Conservation (phyloP, 139 green algal species). For the Micractinium sp. region DNA sequence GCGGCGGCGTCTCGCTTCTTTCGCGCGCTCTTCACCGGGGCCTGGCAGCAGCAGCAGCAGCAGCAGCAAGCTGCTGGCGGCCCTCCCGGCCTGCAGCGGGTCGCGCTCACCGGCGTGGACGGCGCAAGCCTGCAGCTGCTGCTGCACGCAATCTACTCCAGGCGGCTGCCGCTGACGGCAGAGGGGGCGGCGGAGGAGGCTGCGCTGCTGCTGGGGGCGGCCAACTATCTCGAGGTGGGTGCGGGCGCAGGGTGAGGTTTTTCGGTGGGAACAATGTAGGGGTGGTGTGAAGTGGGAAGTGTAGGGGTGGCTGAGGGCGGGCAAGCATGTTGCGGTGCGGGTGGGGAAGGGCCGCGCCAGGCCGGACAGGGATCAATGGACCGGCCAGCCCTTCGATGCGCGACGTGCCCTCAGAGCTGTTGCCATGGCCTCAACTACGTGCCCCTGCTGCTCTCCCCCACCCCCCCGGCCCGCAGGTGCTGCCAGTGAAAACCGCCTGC, state of each 20-base stretch:
- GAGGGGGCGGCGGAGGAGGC: neutral
- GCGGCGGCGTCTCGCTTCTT: conserved; percentile 58
- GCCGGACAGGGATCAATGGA: no score
- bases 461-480: neutral
- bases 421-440: no score
- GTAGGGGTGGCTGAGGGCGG: no score
- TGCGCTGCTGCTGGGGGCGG: conserved; percentile 22
- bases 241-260: neutral
- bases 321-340: neutral
- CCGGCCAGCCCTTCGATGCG: no score
- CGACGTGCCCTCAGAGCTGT: no score
- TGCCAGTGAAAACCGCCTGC: conserved; percentile 24
- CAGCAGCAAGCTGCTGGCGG: neutral
- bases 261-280: no score
- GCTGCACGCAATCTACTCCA: conserved; percentile 54
- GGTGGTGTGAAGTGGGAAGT: no score
- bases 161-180: conserved; percentile 13
- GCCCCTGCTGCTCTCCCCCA: neutral
- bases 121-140: conserved; percentile 35
- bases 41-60: conserved; percentile 16
- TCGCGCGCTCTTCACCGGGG: conserved; percentile 52
- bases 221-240: conserved; percentile 35
- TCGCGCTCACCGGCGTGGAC: conserved; percentile 42
- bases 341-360: neutral
- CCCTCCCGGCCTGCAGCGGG: neutral